Evolutionary conservation across 179 eudicot genomes (phyloP).

Genomic region (Beta lomatogona): DNA sequence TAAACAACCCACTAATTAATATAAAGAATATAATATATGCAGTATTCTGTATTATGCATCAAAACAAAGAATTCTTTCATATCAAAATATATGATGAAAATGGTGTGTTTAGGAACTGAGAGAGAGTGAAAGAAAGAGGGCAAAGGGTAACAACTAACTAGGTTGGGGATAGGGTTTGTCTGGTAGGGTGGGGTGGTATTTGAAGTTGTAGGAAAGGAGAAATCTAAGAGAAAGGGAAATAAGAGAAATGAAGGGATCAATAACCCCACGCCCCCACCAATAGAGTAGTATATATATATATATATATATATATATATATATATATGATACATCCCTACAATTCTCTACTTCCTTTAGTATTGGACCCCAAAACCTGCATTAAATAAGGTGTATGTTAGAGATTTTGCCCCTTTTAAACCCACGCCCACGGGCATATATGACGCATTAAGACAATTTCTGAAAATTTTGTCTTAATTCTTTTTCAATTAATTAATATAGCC

Average conservation of each 20-base stretch:
- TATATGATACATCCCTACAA: not conserved
- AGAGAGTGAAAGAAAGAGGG: not conserved
- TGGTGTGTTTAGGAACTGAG: not conserved
- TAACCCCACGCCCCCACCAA: conserved; percentile 8
- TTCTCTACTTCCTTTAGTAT: not conserved
- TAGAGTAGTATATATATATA: not conserved
- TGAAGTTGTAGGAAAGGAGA: not conserved
- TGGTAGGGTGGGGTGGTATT: conserved; percentile 12
- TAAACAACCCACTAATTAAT: not conserved
- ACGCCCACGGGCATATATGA: no score
- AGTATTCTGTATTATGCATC: not conserved
- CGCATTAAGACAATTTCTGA: no score
- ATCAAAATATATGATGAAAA: not conserved
- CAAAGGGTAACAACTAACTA: no score
- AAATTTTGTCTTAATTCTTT: no score
- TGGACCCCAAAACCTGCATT: not conserved
- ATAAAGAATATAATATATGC: not conserved
- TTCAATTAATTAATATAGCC: no score
- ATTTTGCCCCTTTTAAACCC: not conserved
- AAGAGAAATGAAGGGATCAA: conserved; percentile 4
- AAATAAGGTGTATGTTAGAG: not conserved
- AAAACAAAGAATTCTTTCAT: not conserved
- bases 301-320: not conserved
- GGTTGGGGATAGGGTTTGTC: conserved; percentile 21
- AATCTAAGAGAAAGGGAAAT: not conserved